Conservation (phyloP, 2,329 filamentous ascomycete species). For the Didymella pomorum region DNA sequence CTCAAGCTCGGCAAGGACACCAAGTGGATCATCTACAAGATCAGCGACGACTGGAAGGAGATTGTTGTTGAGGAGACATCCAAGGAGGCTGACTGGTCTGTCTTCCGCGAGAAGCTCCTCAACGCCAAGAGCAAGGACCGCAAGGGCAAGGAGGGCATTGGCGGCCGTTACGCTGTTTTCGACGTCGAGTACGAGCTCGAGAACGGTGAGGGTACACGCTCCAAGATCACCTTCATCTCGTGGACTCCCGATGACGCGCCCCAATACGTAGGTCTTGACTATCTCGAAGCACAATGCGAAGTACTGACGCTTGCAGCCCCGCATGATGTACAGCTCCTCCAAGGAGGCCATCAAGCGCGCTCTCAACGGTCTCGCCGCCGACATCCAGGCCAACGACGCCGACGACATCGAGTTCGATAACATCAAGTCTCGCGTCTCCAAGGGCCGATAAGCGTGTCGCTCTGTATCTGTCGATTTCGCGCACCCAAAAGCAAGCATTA, state of each 20-base stretch:
- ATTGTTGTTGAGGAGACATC: conserved; percentile 82
- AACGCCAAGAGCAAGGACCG: conserved; percentile 76
- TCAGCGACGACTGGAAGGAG: conserved; percentile 82
- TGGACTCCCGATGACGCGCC: conserved; percentile 69
- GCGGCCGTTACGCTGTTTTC: conserved; percentile 84
- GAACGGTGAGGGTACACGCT: conserved; percentile 75
- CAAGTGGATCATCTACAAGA: conserved; percentile 89
- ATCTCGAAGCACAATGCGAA: background rate
- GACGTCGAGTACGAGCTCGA: conserved; percentile 81
- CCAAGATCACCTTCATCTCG: conserved; percentile 55
- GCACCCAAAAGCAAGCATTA: conserved; percentile 28
- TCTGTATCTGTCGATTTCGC: conserved; percentile 29
- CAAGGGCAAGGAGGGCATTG: conserved; percentile 63
- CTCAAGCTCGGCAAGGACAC: conserved; percentile 80
- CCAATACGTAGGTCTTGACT: conserved; percentile 68
- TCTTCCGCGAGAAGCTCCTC: conserved; percentile 79
- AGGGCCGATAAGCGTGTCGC: conserved; percentile 55
- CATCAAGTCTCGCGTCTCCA: conserved; percentile 65
- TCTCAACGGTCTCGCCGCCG: conserved; percentile 75
- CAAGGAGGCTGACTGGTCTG: conserved; percentile 71
- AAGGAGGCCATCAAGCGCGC: conserved; percentile 85
- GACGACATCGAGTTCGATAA: conserved; percentile 82
- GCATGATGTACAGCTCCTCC: conserved; percentile 91
- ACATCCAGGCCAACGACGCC: conserved; percentile 84
- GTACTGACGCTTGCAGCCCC: conserved; percentile 64